Base-by-base conservation (phyloP, 2,329 filamentous ascomycete genomes). In the Aspergillus fumigatus region DNA sequence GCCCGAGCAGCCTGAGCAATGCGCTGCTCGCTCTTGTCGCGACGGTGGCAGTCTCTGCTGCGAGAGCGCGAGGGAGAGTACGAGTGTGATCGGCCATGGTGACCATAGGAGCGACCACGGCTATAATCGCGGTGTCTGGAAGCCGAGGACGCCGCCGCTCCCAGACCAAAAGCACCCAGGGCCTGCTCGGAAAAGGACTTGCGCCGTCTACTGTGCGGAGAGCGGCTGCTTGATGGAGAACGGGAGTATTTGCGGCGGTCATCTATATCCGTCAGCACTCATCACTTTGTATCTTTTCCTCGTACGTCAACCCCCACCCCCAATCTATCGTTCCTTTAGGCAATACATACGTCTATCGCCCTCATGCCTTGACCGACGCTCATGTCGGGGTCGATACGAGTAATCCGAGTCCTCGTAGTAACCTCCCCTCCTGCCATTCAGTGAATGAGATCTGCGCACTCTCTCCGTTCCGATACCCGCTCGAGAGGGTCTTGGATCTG, bases 1-100 rank as follows among this genome's bases (percentile, higher is more conserved):
- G 93, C 92, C 79, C 94, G 93, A 71, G 92, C 90, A 35, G 92
- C 92, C 75, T 96, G 91, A 63, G 92, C 86, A 49, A 90, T 84
- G 65, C 89, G 89, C 52, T 80, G 73, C 72, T 79, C 70, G 43
- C 79, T 80, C 56, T 78, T 80, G 61, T 79, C 79, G 61, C 75
- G 79, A 40, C 71, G 72, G 59, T 78, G 79, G 55, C 81, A 77
- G 47, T 81, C 79, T 54, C 79, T 77, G 32, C 82, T 84, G 61
- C 82, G 82, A 57, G 84, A 63, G 9, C 64, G 65, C 4, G 66
- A 84, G 23, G 82, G 75, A 32, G 77, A 77, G 40, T 76, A 79
- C 50, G 80, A 82, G 52, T 78, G 75, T 52, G 77, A 78, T 61
- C 73, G 68, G 56, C 74, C 73, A 59, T 74, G 65, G 57, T 74